A percentile compares a stretch with the other conserved stretches of the same genome.
Conservation (phyloP, 2,329 filamentous ascomycete species). For the Aureobasidium namibiae region DNA sequence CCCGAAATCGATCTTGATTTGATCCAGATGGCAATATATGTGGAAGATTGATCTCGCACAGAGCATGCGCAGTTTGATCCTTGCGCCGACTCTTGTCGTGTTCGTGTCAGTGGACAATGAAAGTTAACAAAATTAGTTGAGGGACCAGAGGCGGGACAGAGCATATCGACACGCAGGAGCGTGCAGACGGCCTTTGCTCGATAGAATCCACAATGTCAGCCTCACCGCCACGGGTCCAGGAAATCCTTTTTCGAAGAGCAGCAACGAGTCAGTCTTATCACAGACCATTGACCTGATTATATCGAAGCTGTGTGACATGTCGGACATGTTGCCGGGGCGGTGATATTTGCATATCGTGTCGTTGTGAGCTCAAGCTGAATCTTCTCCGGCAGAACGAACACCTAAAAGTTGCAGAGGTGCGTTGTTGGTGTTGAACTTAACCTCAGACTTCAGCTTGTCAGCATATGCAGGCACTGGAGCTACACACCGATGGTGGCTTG, state of each 20-base stretch:
- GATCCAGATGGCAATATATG: slow-evolving; percentile 7
- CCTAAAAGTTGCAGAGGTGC: background rate
- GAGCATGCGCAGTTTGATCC: background rate
- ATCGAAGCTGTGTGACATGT: background rate
- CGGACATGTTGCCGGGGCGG: background rate
- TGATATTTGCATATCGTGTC: background rate
- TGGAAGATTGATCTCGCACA: background rate
- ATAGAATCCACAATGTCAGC: background rate
- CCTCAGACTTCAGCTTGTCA: background rate
- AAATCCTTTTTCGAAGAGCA: too few relatives aligned
- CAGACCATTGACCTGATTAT: background rate
- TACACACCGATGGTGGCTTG: slow-evolving; percentile 9
- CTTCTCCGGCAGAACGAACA: background rate
- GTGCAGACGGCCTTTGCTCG: background rate
- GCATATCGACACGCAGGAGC: background rate
- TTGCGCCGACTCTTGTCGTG: background rate
- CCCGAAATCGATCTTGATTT: background rate
- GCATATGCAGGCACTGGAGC: slow-evolving; percentile 6
- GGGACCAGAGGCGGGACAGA: background rate
- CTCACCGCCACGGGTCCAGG: background rate
- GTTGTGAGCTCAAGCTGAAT: background rate
- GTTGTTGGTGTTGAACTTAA: background rate
- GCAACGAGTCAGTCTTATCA: background rate
- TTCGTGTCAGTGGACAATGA: background rate
- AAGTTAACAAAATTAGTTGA: too few relatives aligned